phyloP scores from a whole-genome alignment of 805 yeast species.

The Blastobotrys mokoenaii region DNA sequence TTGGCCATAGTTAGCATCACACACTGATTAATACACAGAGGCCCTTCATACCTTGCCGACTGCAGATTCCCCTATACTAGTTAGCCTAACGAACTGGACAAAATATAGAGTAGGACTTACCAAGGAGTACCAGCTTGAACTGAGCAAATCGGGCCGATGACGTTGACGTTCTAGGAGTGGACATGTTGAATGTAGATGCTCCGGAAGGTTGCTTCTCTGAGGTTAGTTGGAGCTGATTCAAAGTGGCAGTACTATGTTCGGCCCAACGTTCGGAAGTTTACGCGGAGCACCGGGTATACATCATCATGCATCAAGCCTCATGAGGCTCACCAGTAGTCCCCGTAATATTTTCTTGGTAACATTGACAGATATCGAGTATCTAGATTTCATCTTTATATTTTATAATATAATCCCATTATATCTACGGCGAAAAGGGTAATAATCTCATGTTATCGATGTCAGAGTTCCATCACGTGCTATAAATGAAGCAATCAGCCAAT shows the following conservation, averaged over 20 bases:
- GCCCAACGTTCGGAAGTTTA: neutral
- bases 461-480: too few species aligned
- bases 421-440: too few species aligned
- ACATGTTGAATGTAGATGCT: conserved; percentile 1
- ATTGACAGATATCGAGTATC: too few species aligned
- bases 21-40: neutral
- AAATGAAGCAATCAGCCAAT: too few species aligned
- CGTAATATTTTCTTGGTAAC: neutral
- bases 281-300: too few species aligned
- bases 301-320: too few species aligned
- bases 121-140: conserved; percentile 65
- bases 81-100: neutral
- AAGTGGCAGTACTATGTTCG: neutral
- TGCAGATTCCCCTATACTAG: conserved; percentile 52
- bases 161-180: conserved; percentile 23
- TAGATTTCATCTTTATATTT: too few species aligned
- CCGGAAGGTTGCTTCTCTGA: neutral
- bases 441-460: too few species aligned
- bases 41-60: conserved; percentile 51
- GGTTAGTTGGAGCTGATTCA: neutral
- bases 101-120: conserved; percentile 30
- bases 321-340: neutral
- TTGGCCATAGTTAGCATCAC: conserved; percentile 20
- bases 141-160: conserved; percentile 36
- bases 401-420: too few species aligned